Evolutionary conservation across 2,329 filamentous ascomycete genomes (phyloP).

Genomic region (Podosphaera leucotricha): DNA sequence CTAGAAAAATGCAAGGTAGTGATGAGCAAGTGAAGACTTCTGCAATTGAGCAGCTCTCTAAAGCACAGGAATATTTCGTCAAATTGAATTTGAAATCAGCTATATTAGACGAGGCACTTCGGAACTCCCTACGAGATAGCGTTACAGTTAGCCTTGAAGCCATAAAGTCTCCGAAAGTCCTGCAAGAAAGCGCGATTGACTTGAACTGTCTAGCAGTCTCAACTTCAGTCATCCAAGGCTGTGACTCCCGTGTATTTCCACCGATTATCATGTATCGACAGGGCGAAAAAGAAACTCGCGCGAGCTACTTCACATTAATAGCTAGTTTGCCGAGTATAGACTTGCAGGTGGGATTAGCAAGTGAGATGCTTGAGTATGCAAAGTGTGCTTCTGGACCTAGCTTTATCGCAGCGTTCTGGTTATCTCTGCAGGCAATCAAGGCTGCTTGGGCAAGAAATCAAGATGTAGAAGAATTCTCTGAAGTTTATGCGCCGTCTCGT

Average conservation of each 20-base stretch:
- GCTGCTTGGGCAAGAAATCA: constrained; percentile 26
- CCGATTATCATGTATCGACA: constrained; percentile 39
- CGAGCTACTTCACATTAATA: constrained; percentile 33
- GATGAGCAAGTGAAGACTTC: constrained; percentile 57
- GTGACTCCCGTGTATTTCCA: constrained; percentile 22
- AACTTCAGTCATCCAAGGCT: constrained; percentile 8
- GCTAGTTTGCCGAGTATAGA: constrained; percentile 30
- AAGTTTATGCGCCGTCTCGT: constrained; percentile 40
- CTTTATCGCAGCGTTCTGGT: constrained; percentile 55
- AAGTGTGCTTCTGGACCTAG: constrained; percentile 31
- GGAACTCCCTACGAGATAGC: constrained; percentile 50
- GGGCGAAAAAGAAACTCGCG: constrained; percentile 39
- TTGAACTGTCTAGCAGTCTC: constrained; percentile 13
- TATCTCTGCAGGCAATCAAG: constrained; percentile 49
- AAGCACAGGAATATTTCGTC: constrained; percentile 42
- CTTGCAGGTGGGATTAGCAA: constrained; percentile 34
- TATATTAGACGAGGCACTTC: constrained; percentile 42
- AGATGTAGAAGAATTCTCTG: constrained; percentile 43
- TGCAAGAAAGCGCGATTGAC: constrained; percentile 12
- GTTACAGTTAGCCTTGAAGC: constrained; percentile 21
- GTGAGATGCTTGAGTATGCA: constrained; percentile 39
- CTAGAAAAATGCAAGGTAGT: constrained; percentile 59
- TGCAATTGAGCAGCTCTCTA: constrained; percentile 53
- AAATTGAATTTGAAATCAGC: constrained; percentile 38
- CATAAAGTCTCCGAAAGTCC: not conserved